Percentiles rank a stretch among this genome's conserved stretches.
Conservation (phyloP, 371 early-diverging fungal species). For the Lichtheimia ramosa region DNA sequence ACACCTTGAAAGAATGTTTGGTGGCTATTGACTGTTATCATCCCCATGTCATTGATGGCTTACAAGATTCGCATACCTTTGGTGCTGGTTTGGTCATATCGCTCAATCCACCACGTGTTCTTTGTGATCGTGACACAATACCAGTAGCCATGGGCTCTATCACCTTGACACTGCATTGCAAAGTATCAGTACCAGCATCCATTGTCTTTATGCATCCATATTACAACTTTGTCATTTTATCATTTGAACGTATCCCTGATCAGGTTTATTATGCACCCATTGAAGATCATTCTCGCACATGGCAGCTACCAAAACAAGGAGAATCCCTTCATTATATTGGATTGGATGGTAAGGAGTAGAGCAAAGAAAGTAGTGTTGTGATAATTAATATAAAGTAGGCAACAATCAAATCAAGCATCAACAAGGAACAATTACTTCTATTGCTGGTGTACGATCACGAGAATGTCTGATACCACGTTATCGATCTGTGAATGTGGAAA, state of each 20-base stretch:
- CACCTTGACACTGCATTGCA: constrained; percentile 75
- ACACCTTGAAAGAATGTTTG: constrained; percentile 26
- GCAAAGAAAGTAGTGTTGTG: constrained; percentile 26
- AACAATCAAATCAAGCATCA: constrained; percentile 9
- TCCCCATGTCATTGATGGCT: constrained; percentile 74
- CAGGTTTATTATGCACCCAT: constrained; percentile 61
- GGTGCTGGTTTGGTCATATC: constrained; percentile 85
- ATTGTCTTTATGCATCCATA: constrained; percentile 78
- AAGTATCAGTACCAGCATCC: constrained; percentile 70
- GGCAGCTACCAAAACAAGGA: constrained; percentile 54
- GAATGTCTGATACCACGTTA: constrained; percentile 63
- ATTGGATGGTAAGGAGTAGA: constrained; percentile 36
- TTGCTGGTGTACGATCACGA: constrained; percentile 58
- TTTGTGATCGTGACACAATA: constrained; percentile 82
- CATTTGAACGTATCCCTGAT: constrained; percentile 67
- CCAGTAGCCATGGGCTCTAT: constrained; percentile 78
- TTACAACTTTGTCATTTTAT: constrained; percentile 79
- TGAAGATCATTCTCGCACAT: constrained; percentile 45
- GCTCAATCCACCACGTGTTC: constrained; percentile 65
- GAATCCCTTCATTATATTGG: constrained; percentile 69
- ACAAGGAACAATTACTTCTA: not conserved
- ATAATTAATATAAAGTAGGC: constrained; percentile 51
- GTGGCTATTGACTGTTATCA: constrained; percentile 70
- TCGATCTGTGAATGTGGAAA: constrained; percentile 76
- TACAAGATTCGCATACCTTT: constrained; percentile 58